These are phyloP conservation scores for Solanum hybrid DNA, from an alignment of 305 asterid species.

Conservation along the genomic window DNA sequence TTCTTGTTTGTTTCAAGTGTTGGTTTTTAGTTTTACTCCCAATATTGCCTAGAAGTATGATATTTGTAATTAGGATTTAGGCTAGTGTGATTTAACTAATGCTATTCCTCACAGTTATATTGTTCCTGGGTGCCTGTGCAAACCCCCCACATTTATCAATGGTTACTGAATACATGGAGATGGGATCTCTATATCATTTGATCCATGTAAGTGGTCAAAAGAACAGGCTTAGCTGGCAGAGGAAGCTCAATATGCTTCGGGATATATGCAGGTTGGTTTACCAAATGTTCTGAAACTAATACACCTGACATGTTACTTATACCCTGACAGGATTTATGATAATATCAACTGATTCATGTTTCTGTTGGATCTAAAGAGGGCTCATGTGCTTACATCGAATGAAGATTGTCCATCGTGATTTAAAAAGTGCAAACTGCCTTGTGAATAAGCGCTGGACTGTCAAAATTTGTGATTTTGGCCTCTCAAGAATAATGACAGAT, in stretches of 20 bases:
- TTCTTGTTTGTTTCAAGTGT: constrained; percentile 1
- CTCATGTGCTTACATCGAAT: constrained; percentile 95
- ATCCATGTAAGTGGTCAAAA: constrained; percentile 92
- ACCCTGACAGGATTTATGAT: background rate
- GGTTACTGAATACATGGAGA: constrained; percentile 97
- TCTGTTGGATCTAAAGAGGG: constrained; percentile 44
- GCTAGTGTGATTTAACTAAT: background rate
- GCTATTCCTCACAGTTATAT: constrained; percentile 52
- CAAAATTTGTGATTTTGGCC: constrained; percentile 97
- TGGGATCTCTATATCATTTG: constrained; percentile 89
- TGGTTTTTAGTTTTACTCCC: background rate
- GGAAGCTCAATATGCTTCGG: constrained; percentile 86
- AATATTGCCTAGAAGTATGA: background rate
- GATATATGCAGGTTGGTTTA: constrained; percentile 91
- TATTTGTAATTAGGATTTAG: background rate
- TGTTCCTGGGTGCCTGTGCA: constrained; percentile 97
- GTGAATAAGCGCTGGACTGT: constrained; percentile 94
- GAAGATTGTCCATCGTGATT: constrained; percentile 94
- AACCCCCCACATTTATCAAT: constrained; percentile 87
- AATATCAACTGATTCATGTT: constrained; percentile 3
- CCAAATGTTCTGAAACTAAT: background rate
- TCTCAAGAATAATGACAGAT: constrained; percentile 72
- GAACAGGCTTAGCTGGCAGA: constrained; percentile 79
- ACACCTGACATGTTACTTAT: background rate
- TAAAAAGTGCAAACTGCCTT: constrained; percentile 94